A percentile compares a stretch with the other conserved stretches of the same genome.
These are phyloP conservation scores for Alternaria ventricosa DNA, from an alignment of 2,329 filamentous ascomycete genomes.

Conservation along the genomic window DNA sequence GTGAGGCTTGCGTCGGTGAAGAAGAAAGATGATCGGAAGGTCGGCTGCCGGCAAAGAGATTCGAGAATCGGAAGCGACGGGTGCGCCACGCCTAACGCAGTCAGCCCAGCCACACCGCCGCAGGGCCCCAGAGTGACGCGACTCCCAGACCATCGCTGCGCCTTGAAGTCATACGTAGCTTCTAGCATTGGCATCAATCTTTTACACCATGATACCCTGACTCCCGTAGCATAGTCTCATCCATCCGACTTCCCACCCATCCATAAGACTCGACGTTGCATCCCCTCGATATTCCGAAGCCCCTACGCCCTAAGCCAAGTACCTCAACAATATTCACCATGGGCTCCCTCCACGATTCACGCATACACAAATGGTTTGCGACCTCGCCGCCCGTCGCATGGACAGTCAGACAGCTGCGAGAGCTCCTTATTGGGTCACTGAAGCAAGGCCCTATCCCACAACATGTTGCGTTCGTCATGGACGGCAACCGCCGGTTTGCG, in stretches of 20 bases:
- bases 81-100: constrained; percentile 18
- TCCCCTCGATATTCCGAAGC: constrained; percentile 10
- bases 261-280: neutral
- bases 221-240: constrained; percentile 4
- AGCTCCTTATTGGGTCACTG: constrained; percentile 85
- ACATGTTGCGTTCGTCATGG: constrained; percentile 99
- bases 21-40: constrained; percentile 18
- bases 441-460: constrained; percentile 90
- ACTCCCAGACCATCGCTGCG: constrained; percentile 25
- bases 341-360: constrained; percentile 64
- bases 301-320: constrained; percentile 15
- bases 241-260: neutral
- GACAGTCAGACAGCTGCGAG: constrained; percentile 77
- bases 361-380: constrained; percentile 76
- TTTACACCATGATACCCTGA: constrained; percentile 29
- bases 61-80: constrained; percentile 13
- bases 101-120: constrained; percentile 17
- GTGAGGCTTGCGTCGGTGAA: constrained; percentile 23
- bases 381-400: constrained; percentile 92
- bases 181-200: constrained; percentile 29
- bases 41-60: constrained; percentile 18
- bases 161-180: constrained; percentile 41
- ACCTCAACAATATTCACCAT: constrained; percentile 32
- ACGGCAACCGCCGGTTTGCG: constrained; percentile 94
- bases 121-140: neutral